A percentile compares a stretch with the other conserved stretches of the same genome.
Evolutionary conservation across 129 eudicot genomes (phyloP).

Genomic region (Flaveria trinervia): DNA sequence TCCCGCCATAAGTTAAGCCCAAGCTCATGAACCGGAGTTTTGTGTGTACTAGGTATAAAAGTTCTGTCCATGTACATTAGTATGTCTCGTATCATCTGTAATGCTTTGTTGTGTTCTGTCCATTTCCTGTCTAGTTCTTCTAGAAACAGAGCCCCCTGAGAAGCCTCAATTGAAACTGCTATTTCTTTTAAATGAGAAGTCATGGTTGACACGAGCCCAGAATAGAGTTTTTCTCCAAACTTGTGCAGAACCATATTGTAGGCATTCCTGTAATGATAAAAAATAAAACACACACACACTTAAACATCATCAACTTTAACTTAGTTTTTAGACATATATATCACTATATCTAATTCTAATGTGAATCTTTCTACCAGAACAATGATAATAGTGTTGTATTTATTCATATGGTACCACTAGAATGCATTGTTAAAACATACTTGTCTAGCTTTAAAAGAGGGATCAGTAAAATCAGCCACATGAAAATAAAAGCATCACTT

Average conservation of each 20-base stretch:
- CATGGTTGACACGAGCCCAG: constrained; percentile 45
- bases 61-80: constrained; percentile 12
- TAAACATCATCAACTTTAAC: neutral
- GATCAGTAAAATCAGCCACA: neutral
- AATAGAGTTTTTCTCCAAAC: constrained; percentile 52
- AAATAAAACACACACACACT: neutral
- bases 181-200: constrained; percentile 9
- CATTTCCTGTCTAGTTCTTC: constrained; percentile 9
- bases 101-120: constrained; percentile 16
- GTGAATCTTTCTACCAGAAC: neutral
- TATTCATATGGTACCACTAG: neutral
- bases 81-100: constrained; percentile 10
- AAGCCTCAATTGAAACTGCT: constrained; percentile 2
- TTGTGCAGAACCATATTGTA: constrained; percentile 64
- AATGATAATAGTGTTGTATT: neutral
- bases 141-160: constrained; percentile 13
- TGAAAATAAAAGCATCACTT: neutral
- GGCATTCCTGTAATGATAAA: constrained; percentile 43
- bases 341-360: neutral
- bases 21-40: constrained; percentile 5
- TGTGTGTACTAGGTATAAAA: constrained; percentile 11
- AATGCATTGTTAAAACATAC: neutral
- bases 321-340: neutral
- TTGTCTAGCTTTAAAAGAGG: neutral
- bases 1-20: constrained; percentile 9